Percentiles rank a stretch among this genome's conserved stretches.
Conservation (phyloP, 202 grass and related monocot species). For the Schoenoplectus tabernaemontani region DNA sequence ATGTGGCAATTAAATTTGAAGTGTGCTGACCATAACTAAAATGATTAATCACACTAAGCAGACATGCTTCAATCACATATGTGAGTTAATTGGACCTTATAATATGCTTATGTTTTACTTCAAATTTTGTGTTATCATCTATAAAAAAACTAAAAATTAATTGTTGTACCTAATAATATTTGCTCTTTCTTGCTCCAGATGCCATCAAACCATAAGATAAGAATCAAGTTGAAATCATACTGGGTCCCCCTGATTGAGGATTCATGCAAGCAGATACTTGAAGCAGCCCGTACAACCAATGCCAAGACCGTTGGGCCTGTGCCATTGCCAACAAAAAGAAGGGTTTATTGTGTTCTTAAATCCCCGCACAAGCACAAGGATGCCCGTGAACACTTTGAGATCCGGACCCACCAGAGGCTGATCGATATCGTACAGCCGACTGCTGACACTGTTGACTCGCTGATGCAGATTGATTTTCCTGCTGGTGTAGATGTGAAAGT, state of each 20-base stretch:
- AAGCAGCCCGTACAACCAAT: slow-evolving; percentile 80
- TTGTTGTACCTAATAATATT: neutral
- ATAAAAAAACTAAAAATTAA: neutral
- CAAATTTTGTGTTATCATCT: neutral
- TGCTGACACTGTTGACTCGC: slow-evolving; percentile 82
- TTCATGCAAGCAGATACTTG: slow-evolving; percentile 90
- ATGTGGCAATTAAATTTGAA: no score
- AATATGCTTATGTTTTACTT: neutral
- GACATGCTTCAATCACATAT: neutral
- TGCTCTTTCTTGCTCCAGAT: slow-evolving; percentile 29
- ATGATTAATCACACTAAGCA: neutral
- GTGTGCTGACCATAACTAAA: neutral
- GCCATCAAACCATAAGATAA: slow-evolving; percentile 78
- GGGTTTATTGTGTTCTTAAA: slow-evolving; percentile 89
- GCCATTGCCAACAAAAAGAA: slow-evolving; percentile 70
- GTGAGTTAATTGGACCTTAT: neutral
- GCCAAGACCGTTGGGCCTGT: slow-evolving; percentile 95
- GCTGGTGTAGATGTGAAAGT: slow-evolving; percentile 96
- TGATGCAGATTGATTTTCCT: slow-evolving; percentile 93
- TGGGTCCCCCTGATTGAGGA: slow-evolving; percentile 80
- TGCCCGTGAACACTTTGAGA: slow-evolving; percentile 90
- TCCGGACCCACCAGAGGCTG: slow-evolving; percentile 74
- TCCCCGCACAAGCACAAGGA: slow-evolving; percentile 96
- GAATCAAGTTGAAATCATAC: slow-evolving; percentile 94
- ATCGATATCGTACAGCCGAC: slow-evolving; percentile 95